A percentile compares a stretch with the other conserved stretches of the same genome.
These are phyloP conservation scores for Globisporangium rhizosaccharum DNA, from an alignment of 352 stramenopile species.

Conservation along the genomic window DNA sequence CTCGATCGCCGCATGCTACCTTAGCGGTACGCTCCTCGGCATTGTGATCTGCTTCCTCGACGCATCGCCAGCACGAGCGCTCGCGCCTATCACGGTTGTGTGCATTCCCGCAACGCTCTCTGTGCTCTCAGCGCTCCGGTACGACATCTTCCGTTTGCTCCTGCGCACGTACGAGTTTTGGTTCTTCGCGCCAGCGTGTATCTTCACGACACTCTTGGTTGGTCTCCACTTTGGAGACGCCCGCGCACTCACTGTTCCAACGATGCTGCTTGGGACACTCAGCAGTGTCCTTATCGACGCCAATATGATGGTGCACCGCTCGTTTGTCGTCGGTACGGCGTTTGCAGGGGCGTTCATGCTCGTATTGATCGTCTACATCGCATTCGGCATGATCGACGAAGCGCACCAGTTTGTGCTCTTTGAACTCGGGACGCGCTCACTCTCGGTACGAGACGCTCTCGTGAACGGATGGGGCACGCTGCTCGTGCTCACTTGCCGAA, in stretches of 20 bases:
- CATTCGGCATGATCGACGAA: not conserved
- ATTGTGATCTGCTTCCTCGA: not conserved
- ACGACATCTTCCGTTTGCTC: constrained; percentile 22
- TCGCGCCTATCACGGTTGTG: not conserved
- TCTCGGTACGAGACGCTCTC: not conserved
- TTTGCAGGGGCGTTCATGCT: not conserved
- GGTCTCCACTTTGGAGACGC: constrained; percentile 3
- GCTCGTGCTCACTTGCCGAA: not conserved
- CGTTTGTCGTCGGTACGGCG: not conserved
- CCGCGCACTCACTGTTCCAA: not conserved
- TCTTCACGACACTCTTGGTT: constrained; percentile 5
- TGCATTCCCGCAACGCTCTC: not conserved
- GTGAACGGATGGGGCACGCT: not conserved
- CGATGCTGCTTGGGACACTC: not conserved
- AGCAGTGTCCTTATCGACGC: constrained; percentile 6
- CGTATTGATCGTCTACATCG: not conserved
- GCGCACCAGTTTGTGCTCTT: not conserved
- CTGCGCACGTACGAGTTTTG: constrained; percentile 32
- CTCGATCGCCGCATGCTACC: not conserved
- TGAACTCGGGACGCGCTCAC: not conserved
- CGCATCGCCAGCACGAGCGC: not conserved
- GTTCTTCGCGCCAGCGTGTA: constrained; percentile 24
- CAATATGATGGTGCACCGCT: not conserved
- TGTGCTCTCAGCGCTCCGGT: not conserved
- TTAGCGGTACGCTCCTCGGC: no score